phyloP scores from a whole-genome alignment of 176 grass and related monocot genomes.

The Themeda triandra region DNA sequence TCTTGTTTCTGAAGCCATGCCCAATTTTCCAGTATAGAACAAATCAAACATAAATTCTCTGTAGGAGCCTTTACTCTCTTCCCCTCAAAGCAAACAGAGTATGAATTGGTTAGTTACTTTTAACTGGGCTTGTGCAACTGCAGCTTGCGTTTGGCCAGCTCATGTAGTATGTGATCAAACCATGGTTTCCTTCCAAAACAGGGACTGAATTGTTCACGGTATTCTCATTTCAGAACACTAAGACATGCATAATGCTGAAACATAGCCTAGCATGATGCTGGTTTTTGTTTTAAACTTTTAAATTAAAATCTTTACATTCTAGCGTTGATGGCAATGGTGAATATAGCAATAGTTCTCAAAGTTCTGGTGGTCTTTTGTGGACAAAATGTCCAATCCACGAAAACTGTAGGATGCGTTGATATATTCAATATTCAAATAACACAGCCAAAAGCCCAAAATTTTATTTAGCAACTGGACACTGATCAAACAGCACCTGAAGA shows the following conservation, averaged over 20 bases:
- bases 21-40: not conserved
- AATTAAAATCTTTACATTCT: not conserved
- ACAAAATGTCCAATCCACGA: not conserved
- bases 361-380: not conserved
- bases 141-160: not conserved
- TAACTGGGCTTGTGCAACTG: not conserved
- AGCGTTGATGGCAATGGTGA: not conserved
- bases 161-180: not conserved
- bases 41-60: not conserved
- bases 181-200: not conserved
- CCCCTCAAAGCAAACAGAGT: not conserved
- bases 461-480: not conserved
- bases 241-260: not conserved
- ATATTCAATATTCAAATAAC: constrained; percentile 1
- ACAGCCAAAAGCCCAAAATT: not conserved
- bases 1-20: not conserved
- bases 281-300: constrained; percentile 3
- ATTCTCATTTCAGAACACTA: not conserved
- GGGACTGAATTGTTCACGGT: not conserved
- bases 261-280: not conserved
- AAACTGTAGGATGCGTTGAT: not conserved
- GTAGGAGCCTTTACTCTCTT: not conserved
- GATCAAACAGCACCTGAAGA: not conserved
- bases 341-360: not conserved
- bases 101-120: not conserved